These are phyloP conservation scores for Phylloporus rhodoxanthus DNA, from an alignment of 768 basidiomycete species.

Conservation along the genomic window DNA sequence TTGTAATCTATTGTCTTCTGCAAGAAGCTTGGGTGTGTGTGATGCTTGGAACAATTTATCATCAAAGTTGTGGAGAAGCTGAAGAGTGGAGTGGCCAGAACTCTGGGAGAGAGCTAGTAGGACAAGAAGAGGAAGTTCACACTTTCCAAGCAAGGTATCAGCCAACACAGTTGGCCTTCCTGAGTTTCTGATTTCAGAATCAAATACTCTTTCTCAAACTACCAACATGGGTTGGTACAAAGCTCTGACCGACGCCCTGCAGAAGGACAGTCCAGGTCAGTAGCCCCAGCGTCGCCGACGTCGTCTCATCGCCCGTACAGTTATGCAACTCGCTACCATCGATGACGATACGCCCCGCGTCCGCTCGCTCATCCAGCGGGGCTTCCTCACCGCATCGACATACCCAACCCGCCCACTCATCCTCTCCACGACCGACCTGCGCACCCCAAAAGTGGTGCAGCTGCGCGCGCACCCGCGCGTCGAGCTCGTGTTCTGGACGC, in stretches of 20 bases:
- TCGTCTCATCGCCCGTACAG: slow-evolving; percentile 28
- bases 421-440: slow-evolving; percentile 64
- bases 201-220: background rate
- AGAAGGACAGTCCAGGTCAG: slow-evolving; percentile 34
- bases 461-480: slow-evolving; percentile 40
- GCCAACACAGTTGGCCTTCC: too few species aligned
- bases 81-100: too few species aligned
- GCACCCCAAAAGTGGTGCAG: slow-evolving; percentile 62
- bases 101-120: too few species aligned
- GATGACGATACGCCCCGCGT: slow-evolving; percentile 45
- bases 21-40: too few species aligned
- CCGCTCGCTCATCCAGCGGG: slow-evolving; percentile 60
- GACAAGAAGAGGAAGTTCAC: too few species aligned
- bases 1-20: too few species aligned
- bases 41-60: too few species aligned
- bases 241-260: slow-evolving; percentile 39
- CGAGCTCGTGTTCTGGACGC: slow-evolving; percentile 73
- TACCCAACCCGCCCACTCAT: slow-evolving; percentile 52
- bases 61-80: too few species aligned
- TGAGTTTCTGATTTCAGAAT: too few species aligned
- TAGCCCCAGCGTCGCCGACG: background rate
- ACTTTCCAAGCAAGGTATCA: too few species aligned
- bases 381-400: slow-evolving; percentile 42
- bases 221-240: slow-evolving; percentile 38
- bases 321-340: slow-evolving; percentile 45